Conservation (phyloP, 148 eudicot genomes). For the Persicaria maculosa region DNA sequence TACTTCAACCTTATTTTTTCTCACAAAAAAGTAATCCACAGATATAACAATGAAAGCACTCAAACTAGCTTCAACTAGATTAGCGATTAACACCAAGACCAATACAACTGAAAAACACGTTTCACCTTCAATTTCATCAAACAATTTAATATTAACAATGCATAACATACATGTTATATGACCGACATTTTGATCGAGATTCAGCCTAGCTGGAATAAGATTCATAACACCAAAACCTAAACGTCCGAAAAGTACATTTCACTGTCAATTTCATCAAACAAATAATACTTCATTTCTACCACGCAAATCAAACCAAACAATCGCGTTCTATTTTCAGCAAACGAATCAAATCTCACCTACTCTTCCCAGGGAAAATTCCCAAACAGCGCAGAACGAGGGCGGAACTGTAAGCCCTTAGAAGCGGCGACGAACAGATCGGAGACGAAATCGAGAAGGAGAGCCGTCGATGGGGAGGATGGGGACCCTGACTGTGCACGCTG, state of each 20-base stretch:
- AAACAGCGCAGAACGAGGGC: conserved; percentile 72
- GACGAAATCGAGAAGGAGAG: conserved; percentile 56
- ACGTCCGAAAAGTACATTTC: not conserved
- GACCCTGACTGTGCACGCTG: conserved; percentile 69
- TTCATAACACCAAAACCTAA: too few relatives aligned
- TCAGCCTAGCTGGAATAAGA: too few relatives aligned
- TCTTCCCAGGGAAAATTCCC: conserved; percentile 84
- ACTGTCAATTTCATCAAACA: not conserved
- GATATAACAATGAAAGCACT: too few relatives aligned
- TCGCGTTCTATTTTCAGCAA: not conserved
- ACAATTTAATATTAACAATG: not conserved
- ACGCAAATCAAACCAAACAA: not conserved
- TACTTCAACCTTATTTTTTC: not conserved
- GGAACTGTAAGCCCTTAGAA: conserved; percentile 49
- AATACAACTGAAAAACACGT: not conserved
- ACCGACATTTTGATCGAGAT: too few relatives aligned
- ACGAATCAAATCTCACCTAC: conserved; percentile 38
- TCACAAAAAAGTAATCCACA: not conserved
- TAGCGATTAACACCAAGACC: too few relatives aligned
- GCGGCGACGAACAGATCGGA: conserved; percentile 37
- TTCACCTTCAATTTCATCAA: conserved; percentile 1
- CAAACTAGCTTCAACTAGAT: too few relatives aligned
- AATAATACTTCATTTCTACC: not conserved
- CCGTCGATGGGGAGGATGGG: conserved; percentile 80
- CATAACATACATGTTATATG: too few relatives aligned